These are phyloP conservation scores for Apiotrichum akiyoshidainum DNA, from an alignment of 1,284 basidiomycete species.

Conservation along the genomic window DNA sequence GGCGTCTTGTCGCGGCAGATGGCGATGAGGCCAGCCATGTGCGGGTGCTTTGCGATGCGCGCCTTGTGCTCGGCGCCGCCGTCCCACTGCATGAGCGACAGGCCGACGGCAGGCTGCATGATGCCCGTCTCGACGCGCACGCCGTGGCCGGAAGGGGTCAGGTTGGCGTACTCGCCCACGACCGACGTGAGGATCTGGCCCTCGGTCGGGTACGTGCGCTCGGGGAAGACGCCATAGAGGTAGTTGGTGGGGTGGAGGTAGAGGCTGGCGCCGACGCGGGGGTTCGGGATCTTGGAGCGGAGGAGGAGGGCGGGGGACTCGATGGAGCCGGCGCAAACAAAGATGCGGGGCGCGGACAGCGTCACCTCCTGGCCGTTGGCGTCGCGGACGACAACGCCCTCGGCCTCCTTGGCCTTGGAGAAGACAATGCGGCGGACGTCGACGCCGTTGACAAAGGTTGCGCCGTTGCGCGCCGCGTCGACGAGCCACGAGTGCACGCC, in stretches of 20 bases:
- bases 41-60: conserved; percentile 34
- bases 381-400: conserved; percentile 27
- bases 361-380: conserved; percentile 30
- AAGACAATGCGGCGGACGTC: conserved; percentile 50
- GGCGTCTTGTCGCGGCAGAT: conserved; percentile 29
- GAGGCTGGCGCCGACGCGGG: conserved; percentile 52
- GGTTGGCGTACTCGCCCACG: conserved; percentile 42
- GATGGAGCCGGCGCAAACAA: conserved; percentile 50
- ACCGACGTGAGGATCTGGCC: conserved; percentile 54
- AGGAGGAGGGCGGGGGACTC: conserved; percentile 53
- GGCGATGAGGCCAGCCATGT: conserved; percentile 28
- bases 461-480: conserved; percentile 22
- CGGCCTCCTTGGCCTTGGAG: conserved; percentile 19
- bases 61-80: conserved; percentile 47
- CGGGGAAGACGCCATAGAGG: conserved; percentile 51
- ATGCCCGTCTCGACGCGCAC: conserved; percentile 54
- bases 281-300: conserved; percentile 51
- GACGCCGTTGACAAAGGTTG: conserved; percentile 15
- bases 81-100: conserved; percentile 43
- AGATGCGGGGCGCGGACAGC: conserved; percentile 47
- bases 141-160: conserved; percentile 44
- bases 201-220: conserved; percentile 52
- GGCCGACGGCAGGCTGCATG: conserved; percentile 48
- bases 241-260: conserved; percentile 52
- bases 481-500: conserved; percentile 25